Percentiles rank a stretch among this genome's conserved stretches.
These are phyloP conservation scores for Verticillium nonalfalfae DNA, from an alignment of 2,329 filamentous ascomycete genomes.

Conservation along the genomic window DNA sequence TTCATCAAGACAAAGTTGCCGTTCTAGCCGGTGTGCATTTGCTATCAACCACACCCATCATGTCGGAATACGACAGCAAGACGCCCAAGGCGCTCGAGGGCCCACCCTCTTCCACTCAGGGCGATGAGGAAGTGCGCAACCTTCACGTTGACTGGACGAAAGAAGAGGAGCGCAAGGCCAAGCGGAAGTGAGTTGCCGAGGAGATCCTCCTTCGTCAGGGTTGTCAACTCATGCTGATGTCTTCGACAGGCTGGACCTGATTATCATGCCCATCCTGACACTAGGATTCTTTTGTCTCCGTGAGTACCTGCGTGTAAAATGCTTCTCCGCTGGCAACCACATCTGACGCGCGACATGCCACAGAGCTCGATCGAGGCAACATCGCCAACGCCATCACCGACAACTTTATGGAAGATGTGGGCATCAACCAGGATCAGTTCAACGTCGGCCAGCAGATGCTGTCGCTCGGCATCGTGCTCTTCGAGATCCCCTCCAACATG, in stretches of 20 bases:
- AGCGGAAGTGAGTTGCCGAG: constrained; percentile 25
- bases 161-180: constrained; percentile 28
- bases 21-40: neutral
- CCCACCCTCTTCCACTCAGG: constrained; percentile 1
- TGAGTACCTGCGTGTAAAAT: constrained; percentile 13
- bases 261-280: constrained; percentile 35
- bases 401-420: constrained; percentile 41
- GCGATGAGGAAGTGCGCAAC: constrained; percentile 23
- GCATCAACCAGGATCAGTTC: constrained; percentile 42
- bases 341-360: neutral
- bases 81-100: neutral
- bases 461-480: constrained; percentile 39
- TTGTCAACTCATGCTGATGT: neutral
- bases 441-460: constrained; percentile 45
- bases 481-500: constrained; percentile 40
- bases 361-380: constrained; percentile 32
- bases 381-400: constrained; percentile 27
- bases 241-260: constrained; percentile 24
- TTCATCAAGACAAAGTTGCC: neutral
- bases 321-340: neutral
- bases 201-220: neutral
- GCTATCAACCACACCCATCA: neutral
- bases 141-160: constrained; percentile 23
- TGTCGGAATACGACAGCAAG: constrained; percentile 1
- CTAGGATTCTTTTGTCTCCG: constrained; percentile 35